These are phyloP conservation scores for Kappamyces sp. DNA, from an alignment of 192 early-diverging fungal genomes.

Conservation along the genomic window DNA sequence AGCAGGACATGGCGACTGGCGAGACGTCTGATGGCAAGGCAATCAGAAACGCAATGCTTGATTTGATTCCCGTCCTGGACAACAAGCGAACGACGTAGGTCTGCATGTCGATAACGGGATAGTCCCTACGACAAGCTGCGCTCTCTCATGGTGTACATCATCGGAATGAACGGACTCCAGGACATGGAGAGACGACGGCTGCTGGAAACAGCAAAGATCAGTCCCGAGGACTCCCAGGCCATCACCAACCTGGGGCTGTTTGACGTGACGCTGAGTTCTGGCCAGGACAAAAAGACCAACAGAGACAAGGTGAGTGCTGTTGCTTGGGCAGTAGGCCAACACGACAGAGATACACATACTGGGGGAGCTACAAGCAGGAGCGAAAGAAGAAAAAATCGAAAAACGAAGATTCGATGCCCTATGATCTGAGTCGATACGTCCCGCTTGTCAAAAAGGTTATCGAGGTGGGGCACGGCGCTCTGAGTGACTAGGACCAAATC, in stretches of 20 bases:
- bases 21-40: constrained; percentile 65
- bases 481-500: constrained; percentile 50
- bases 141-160: constrained; percentile 74
- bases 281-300: constrained; percentile 49
- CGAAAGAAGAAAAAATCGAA: constrained; percentile 45
- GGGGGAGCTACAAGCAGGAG: constrained; percentile 42
- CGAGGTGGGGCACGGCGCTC: constrained; percentile 44
- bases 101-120: constrained; percentile 2
- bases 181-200: constrained; percentile 65
- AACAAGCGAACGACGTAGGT: constrained; percentile 54
- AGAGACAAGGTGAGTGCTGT: constrained; percentile 13
- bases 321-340: background rate
- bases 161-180: constrained; percentile 69
- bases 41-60: constrained; percentile 63
- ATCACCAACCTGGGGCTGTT: constrained; percentile 68
- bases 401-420: constrained; percentile 56
- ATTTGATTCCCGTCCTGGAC: constrained; percentile 73
- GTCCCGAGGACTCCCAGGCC: constrained; percentile 68
- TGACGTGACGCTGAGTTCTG: constrained; percentile 49
- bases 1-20: constrained; percentile 81
- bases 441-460: constrained; percentile 66
- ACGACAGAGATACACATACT: constrained; percentile 36
- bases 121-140: constrained; percentile 70
- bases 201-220: constrained; percentile 63
- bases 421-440: constrained; percentile 71